These are phyloP conservation scores for Colletotrichum costaricense DNA, from an alignment of 2,329 filamentous ascomycete species.

Conservation along the genomic window DNA sequence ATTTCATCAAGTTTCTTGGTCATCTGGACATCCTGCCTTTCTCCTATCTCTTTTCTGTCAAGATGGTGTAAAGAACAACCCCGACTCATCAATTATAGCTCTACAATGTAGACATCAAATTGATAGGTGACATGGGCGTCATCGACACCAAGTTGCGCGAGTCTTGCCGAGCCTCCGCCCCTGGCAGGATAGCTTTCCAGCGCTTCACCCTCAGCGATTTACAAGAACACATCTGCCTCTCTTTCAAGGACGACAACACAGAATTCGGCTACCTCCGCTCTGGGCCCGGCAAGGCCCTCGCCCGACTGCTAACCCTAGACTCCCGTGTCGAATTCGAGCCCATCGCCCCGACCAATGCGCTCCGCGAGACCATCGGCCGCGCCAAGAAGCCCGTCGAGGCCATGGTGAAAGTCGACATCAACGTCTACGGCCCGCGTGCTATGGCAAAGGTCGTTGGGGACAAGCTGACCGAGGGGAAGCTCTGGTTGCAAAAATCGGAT, in stretches of 20 bases:
- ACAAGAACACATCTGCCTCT: conserved; percentile 38
- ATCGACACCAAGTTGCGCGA: conserved; percentile 36
- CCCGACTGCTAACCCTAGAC: conserved; percentile 27
- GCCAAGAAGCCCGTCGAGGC: conserved; percentile 43
- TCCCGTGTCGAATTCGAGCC: conserved; percentile 38
- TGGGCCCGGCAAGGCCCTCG: conserved; percentile 37
- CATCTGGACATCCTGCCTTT: not conserved
- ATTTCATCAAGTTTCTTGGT: not conserved
- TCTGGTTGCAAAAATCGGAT: conserved; percentile 49
- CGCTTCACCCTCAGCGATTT: conserved; percentile 37
- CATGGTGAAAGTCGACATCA: conserved; percentile 47
- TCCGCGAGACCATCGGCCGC: conserved; percentile 41
- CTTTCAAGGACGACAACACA: conserved; percentile 38
- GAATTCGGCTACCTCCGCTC: conserved; percentile 41
- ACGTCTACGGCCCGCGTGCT: conserved; percentile 48
- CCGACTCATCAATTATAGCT: conserved; percentile 36
- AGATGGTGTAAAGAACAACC: not conserved
- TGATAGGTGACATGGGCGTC: conserved; percentile 39
- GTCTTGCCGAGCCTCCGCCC: conserved; percentile 11
- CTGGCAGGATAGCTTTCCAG: conserved; percentile 22
- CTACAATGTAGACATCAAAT: conserved; percentile 40
- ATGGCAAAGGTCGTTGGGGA: conserved; percentile 40
- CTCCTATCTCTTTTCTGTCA: not conserved
- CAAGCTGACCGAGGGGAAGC: conserved; percentile 42
- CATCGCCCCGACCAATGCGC: conserved; percentile 32